phyloP scores from a whole-genome alignment of 257 asterid species.

The Leonotis leonurus region DNA sequence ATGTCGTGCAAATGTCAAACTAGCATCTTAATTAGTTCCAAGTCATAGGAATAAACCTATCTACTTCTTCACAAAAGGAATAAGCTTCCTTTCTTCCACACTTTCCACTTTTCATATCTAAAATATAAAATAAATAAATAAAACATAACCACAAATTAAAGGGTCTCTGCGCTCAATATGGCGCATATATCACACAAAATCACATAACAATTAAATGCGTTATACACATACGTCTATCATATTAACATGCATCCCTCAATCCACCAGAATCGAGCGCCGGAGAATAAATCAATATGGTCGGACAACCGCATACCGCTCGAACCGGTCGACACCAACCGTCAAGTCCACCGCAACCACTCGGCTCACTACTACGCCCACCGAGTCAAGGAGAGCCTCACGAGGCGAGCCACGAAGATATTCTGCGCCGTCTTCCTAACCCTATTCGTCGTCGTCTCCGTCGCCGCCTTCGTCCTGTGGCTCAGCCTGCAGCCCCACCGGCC shows the following conservation, averaged over 20 bases:
- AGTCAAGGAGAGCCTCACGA: conserved; percentile 53
- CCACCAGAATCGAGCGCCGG: too few species aligned
- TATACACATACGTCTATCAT: too few species aligned
- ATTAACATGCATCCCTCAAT: too few species aligned
- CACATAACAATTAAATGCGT: too few species aligned
- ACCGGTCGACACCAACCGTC: not conserved
- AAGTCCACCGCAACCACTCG: conserved; percentile 41
- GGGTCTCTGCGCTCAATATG: not conserved
- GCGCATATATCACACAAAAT: too few species aligned
- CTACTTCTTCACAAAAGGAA: not conserved
- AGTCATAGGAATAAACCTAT: not conserved
- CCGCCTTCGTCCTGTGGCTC: conserved; percentile 57
- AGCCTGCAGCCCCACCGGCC: conserved; percentile 78
- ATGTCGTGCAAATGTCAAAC: conserved; percentile 15
- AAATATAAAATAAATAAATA: not conserved
- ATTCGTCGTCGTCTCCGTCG: conserved; percentile 36
- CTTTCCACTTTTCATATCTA: not conserved
- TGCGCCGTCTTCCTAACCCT: conserved; percentile 48
- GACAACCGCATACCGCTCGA: conserved; percentile 27
- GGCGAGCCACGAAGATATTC: conserved; percentile 48
- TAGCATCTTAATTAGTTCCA: conserved; percentile 18
- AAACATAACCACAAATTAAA: not conserved
- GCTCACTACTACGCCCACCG: conserved; percentile 60
- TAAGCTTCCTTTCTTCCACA: conserved; percentile 36
- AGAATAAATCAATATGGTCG: conserved; percentile 16